phyloP scores from a whole-genome alignment of 192 early-diverging fungal genomes.

The Coemansia sp. region DNA sequence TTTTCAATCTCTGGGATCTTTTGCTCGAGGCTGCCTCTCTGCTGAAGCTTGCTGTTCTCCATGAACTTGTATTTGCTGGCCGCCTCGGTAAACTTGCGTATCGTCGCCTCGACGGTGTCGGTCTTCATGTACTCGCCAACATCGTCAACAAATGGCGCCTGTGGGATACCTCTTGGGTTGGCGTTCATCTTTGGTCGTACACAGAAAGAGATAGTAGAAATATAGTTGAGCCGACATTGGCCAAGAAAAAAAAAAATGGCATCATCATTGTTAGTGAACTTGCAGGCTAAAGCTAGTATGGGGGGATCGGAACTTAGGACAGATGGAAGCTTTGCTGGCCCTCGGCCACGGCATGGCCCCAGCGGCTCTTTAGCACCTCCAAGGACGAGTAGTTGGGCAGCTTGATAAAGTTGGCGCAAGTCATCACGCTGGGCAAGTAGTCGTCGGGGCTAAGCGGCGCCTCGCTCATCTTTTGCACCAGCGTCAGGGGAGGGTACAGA shows the following conservation, averaged over 20 bases:
- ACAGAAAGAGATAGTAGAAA: neutral
- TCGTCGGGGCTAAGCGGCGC: slow-evolving; percentile 68
- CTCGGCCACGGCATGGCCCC: slow-evolving; percentile 75
- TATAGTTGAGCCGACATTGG: neutral
- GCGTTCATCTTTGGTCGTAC: slow-evolving; percentile 52
- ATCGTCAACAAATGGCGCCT: slow-evolving; percentile 92
- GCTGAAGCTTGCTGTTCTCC: slow-evolving; percentile 87
- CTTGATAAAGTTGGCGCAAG: slow-evolving; percentile 93
- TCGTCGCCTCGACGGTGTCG: slow-evolving; percentile 76
- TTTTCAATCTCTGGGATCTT: slow-evolving; percentile 98
- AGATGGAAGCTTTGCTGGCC: slow-evolving; percentile 80
- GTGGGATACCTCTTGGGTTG: slow-evolving; percentile 94
- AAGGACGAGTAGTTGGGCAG: slow-evolving; percentile 78
- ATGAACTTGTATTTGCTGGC: slow-evolving; percentile 97
- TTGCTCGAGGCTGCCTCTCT: slow-evolving; percentile 76
- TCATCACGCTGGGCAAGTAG: slow-evolving; percentile 93
- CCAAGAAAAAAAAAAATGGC: too few species aligned
- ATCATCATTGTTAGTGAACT: too few species aligned
- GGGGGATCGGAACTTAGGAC: slow-evolving; percentile 42
- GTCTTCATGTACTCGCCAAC: slow-evolving; percentile 84
- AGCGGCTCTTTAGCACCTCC: slow-evolving; percentile 63
- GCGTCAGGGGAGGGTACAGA: slow-evolving; percentile 79
- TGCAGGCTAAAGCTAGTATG: neutral
- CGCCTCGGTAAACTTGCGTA: slow-evolving; percentile 93
- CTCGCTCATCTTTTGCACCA: slow-evolving; percentile 78